Evolutionary conservation across 2,329 filamentous ascomycete species (phyloP).

Genomic region (Colletotrichum aenigma): DNA sequence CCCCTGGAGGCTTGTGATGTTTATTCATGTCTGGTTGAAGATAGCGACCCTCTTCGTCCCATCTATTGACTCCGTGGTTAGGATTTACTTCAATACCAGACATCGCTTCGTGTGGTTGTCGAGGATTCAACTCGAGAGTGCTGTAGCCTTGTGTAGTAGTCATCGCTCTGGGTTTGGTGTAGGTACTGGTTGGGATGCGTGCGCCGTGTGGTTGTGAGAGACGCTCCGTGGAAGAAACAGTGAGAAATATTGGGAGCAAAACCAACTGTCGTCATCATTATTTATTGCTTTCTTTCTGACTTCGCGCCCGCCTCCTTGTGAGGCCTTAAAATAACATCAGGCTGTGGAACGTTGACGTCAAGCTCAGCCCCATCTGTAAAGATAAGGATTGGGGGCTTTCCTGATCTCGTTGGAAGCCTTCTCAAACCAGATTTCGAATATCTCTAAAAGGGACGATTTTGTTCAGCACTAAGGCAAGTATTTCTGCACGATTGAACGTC

Average conservation of each 20-base stretch:
- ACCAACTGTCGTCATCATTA: rapidly evolving
- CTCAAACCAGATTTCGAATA: neutral
- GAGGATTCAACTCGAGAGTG: neutral
- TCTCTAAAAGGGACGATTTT: neutral
- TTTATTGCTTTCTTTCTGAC: neutral
- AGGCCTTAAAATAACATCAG: neutral
- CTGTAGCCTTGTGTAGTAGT: neutral
- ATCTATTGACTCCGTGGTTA: neutral
- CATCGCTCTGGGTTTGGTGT: neutral
- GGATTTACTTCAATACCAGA: neutral
- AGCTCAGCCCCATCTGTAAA: neutral
- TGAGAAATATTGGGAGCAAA: neutral
- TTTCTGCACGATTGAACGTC: neutral
- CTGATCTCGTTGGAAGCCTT: neutral
- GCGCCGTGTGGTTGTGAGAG: neutral
- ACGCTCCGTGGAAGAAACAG: neutral
- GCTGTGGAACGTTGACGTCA: neutral
- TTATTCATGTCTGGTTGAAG: neutral
- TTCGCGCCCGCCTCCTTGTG: neutral
- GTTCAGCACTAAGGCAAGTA: neutral
- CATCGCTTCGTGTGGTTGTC: neutral
- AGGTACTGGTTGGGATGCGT: neutral
- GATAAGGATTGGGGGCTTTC: neutral
- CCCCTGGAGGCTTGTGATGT: neutral
- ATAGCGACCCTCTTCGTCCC: neutral